A percentile compares a stretch with the other conserved stretches of the same genome.
These are phyloP conservation scores for Myrica gale DNA, from an alignment of 306 rosid genomes.

Conservation along the genomic window DNA sequence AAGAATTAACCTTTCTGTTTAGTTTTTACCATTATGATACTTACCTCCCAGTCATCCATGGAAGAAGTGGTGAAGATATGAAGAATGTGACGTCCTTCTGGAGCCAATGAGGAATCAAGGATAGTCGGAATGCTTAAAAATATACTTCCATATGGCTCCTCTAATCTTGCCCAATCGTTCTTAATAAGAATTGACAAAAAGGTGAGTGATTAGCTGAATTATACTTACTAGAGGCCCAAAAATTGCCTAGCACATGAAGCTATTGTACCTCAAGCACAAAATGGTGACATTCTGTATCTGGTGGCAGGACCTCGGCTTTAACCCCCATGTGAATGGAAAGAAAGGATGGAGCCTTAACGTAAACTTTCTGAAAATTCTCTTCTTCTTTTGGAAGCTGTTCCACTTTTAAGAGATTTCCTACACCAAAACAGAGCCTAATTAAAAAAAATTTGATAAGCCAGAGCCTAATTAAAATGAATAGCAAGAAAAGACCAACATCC, in stretches of 20 bases:
- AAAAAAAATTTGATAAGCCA: no score
- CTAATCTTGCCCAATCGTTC: constrained; percentile 70
- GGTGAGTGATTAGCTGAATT: constrained; percentile 15
- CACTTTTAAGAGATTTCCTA: constrained; percentile 74
- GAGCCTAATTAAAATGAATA: constrained; percentile 20
- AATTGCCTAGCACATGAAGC: constrained; percentile 21
- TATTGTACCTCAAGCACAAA: constrained; percentile 80
- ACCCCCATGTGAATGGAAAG: constrained; percentile 98
- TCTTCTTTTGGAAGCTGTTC: constrained; percentile 78
- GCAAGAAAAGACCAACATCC: constrained; percentile 22
- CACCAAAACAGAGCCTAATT: constrained; percentile 22
- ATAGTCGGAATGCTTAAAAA: constrained; percentile 95
- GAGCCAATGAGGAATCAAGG: constrained; percentile 88
- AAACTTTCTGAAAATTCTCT: constrained; percentile 81
- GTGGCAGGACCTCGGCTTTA: constrained; percentile 84
- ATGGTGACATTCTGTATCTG: constrained; percentile 94
- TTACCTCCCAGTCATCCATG: constrained; percentile 87
- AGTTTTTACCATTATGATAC: constrained; percentile 21
- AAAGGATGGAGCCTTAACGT: constrained; percentile 93
- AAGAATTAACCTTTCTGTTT: constrained; percentile 11
- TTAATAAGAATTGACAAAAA: constrained; percentile 21
- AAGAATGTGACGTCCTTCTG: constrained; percentile 83
- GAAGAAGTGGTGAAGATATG: constrained; percentile 94
- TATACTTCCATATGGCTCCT: constrained; percentile 88
- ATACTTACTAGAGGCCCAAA: constrained; percentile 17